Evolutionary conservation across 495 filamentous ascomycete genomes (phyloP), one percentile per base, ranked within the genome.

Genomic region (Baudoinia panamericana): DNA sequence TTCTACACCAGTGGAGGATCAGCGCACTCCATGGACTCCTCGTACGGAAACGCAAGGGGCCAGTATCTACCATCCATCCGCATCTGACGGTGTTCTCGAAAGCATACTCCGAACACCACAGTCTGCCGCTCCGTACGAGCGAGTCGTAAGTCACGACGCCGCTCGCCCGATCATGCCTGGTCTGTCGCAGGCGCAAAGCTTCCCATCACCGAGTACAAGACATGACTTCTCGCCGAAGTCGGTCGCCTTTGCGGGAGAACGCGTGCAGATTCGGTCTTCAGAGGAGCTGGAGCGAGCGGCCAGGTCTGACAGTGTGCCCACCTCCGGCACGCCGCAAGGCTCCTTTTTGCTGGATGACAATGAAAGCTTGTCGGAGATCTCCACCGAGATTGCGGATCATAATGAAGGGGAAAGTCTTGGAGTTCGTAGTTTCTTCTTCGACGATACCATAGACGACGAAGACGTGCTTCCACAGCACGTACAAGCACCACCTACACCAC

Each of bases 361-460:
- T 45, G 76, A 84, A 48, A 66, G 75, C 43, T 63, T 76, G 20
- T 88, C 80, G 39, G 82, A 93, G 41, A 46, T 87, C 21, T 90
- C 88, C 1, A 64, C 75, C 6, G 82, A 88, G 32, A 56, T 72
- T 16, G 65, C 76, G 19, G 70, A 61, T 22, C 69, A 76, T 21
- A 67, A 63, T 21, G 55, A 48, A 15, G 45, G 50, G 12, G 51
- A 50, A 1, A 54, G 50, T 28, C 44, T 59, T 12, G 59, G 56
- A 30, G 36, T 60, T n/a, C 47, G 54, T 27, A 52, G 59, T 53
- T 59, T 64, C 56, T 62, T 59, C 48, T 57, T 62, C 30, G 59
- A 63, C 39, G 60, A 63, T 23, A 51, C 57, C 0, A 34, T 52
- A 2, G 45, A 50, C n/a, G 34, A 53, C 8, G 60, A 61, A 8